A percentile compares a stretch with the other conserved stretches of the same genome.
phyloP scores from a whole-genome alignment of 1,139 yeast species.

The Taphrina flavorubra region DNA sequence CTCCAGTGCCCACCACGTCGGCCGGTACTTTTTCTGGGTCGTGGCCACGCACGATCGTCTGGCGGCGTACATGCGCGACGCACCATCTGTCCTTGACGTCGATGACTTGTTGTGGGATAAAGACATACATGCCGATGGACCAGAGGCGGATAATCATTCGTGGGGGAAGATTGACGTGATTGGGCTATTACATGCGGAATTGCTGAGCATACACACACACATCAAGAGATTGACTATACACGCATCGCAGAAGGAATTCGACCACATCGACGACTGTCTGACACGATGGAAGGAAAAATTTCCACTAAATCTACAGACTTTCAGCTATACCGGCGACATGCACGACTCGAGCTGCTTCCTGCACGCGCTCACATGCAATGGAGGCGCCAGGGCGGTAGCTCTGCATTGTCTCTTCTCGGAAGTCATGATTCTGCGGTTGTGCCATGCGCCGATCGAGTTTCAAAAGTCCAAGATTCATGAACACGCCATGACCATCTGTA shows the following conservation, averaged over 20 bases:
- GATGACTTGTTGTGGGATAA: slow-evolving; percentile 31
- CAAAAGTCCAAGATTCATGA: slow-evolving; percentile 28
- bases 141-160: background rate
- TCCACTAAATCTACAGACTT: slow-evolving; percentile 25
- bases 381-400: slow-evolving; percentile 23
- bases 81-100: slow-evolving; percentile 24
- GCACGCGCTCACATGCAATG: slow-evolving; percentile 20
- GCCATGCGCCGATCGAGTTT: slow-evolving; percentile 2
- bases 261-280: slow-evolving; percentile 12
- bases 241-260: slow-evolving; percentile 15
- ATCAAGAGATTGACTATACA: slow-evolving; percentile 3
- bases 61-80: slow-evolving; percentile 14
- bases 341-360: slow-evolving; percentile 8
- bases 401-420: slow-evolving; percentile 35
- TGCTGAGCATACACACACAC: background rate
- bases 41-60: slow-evolving; percentile 30
- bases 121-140: background rate
- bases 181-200: slow-evolving; percentile 13
- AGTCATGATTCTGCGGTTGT: slow-evolving; percentile 19
- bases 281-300: slow-evolving; percentile 15
- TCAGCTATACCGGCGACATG: background rate
- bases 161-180: slow-evolving; percentile 19
- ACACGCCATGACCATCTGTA: slow-evolving; percentile 34
- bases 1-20: slow-evolving; percentile 11
- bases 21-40: slow-evolving; percentile 31